phyloP scores from a whole-genome alignment of 192 early-diverging fungal genomes.

The Gaertneriomyces semiglobifer region DNA sequence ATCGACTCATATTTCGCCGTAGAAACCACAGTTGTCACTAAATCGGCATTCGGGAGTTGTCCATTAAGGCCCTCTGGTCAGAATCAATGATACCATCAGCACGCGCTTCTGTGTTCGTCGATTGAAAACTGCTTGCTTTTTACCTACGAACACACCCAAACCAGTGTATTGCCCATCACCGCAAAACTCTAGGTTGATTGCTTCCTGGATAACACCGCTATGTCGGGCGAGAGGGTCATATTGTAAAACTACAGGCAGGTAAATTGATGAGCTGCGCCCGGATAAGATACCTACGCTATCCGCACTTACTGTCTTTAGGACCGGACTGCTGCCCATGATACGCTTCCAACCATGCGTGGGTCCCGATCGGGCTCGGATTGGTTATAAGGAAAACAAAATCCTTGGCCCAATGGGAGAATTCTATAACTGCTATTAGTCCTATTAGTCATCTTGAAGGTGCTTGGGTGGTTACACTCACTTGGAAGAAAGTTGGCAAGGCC shows the following conservation, averaged over 20 bases:
- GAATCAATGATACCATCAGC: neutral
- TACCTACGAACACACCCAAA: conserved; percentile 73
- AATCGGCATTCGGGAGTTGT: conserved; percentile 87
- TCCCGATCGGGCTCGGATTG: conserved; percentile 69
- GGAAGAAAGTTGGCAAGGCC: conserved; percentile 43
- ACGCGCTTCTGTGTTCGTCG: neutral
- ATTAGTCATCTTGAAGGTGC: neutral
- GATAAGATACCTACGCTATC: conserved; percentile 8
- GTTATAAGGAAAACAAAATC: conserved; percentile 87
- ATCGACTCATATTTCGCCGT: conserved; percentile 55
- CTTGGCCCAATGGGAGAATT: conserved; percentile 81
- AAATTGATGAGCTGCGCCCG: conserved; percentile 14
- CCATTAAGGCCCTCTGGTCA: conserved; percentile 72
- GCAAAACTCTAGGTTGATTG: conserved; percentile 81
- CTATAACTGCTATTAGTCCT: conserved; percentile 6
- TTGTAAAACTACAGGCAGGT: conserved; percentile 10
- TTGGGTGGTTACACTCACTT: conserved; percentile 23
- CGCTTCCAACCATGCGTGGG: conserved; percentile 81
- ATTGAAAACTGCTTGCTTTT: neutral
- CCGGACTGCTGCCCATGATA: conserved; percentile 68
- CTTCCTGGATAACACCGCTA: conserved; percentile 79
- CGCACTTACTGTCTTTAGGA: conserved; percentile 17
- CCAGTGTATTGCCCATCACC: conserved; percentile 58
- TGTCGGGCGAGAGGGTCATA: conserved; percentile 30
- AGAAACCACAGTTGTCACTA: conserved; percentile 71